Evolutionary conservation across 176 grass and related monocot species (phyloP).

Genomic region (Triticum turgidum): DNA sequence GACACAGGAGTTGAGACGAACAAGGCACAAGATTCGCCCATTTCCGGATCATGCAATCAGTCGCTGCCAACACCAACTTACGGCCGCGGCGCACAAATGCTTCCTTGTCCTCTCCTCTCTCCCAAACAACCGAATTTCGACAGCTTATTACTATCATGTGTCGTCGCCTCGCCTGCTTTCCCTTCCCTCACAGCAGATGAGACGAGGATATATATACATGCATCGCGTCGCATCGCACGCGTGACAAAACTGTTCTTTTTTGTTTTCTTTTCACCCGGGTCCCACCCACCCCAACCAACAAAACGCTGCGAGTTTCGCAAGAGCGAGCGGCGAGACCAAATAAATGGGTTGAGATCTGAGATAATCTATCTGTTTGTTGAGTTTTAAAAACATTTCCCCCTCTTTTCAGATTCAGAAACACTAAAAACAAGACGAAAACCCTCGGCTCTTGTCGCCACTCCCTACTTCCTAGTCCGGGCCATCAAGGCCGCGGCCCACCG

Average conservation of each 20-base stretch:
- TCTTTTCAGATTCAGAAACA: background rate
- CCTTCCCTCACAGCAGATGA: background rate
- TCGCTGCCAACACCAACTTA: background rate
- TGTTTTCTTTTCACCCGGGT: background rate
- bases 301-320: background rate
- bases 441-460: background rate
- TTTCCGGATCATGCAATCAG: background rate
- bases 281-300: background rate
- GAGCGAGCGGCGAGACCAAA: background rate
- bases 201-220: background rate
- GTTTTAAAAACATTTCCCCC: background rate
- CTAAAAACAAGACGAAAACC: background rate
- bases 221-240: background rate
- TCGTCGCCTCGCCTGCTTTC: background rate
- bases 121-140: background rate
- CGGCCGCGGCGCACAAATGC: background rate
- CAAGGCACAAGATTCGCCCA: conserved; percentile 21
- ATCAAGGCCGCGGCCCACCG: conserved; percentile 16
- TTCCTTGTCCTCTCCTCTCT: background rate
- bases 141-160: background rate
- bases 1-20: background rate
- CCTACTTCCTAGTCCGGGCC: background rate
- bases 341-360: background rate
- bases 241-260: background rate
- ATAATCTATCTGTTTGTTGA: background rate